Evolutionary conservation across 306 rosid genomes (phyloP), one percentile per base, ranked within the genome.

Genomic region (Hippophae rhamnoides): DNA sequence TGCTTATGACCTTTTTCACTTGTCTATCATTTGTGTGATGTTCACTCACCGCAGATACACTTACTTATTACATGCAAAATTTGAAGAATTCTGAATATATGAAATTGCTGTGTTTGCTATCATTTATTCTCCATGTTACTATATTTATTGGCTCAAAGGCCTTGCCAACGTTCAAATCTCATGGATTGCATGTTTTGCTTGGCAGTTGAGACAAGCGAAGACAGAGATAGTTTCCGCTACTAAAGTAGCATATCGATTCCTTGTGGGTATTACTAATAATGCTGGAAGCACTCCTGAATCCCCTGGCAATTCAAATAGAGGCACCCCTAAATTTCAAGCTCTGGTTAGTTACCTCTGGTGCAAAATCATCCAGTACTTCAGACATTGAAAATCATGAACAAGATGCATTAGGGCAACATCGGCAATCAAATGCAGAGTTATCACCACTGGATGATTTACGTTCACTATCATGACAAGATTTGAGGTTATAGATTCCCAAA

Each of bases 141-240:
- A 13, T 10, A 8, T 8, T 9, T 13, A 40, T n/a, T 48, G 7
- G 56, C 43, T 60, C 14, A 7, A 45, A 9, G 41, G 10, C 9
- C 18, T 7, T 8, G 18, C 23, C 23, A 38, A 10, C 57, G 4
- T 3, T 7, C 11, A 6, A 7, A 45, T 45, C 49, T 64, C 38
- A 61, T 46, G 8, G n/a, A 59, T 47, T 41, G 18, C 25, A 7
- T 63, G 62, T 70, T 49, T 68, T 56, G 2, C 4, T 47, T 77
- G 80, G 82, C 90, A 93, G 99, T 76, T 93, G 7, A 87, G 87
- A 60, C 97, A 93, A 80, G 99, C 99, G 6, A 93, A 86, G 74
- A 86, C 97, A 14, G 95, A 93, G 85, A 86, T 93, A 52, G 79
- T 88, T 47, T 58, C 94, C 0, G 99, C 97, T 2, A 89, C 97